Evolutionary conservation across 495 filamentous ascomycete species (phyloP).

Genomic region (Talaromyces trachyspermus): DNA sequence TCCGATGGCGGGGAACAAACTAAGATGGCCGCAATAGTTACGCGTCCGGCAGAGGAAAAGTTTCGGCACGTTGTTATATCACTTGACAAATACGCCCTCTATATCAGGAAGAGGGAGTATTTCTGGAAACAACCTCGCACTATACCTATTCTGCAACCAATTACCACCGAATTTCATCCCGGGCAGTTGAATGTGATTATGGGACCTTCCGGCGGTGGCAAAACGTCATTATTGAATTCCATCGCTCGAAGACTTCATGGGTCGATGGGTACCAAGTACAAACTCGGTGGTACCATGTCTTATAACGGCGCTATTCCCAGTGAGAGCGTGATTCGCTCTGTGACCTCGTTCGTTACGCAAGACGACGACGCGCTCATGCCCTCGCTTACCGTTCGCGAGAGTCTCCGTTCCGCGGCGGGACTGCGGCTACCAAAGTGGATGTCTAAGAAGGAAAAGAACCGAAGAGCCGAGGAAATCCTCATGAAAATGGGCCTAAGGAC

Average conservation of each 20-base stretch:
- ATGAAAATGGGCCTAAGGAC: conserved; percentile 70
- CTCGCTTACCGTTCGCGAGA: conserved; percentile 68
- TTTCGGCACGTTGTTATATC: conserved; percentile 51
- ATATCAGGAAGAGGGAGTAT: conserved; percentile 49
- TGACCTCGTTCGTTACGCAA: conserved; percentile 69
- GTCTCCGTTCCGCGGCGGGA: conserved; percentile 58
- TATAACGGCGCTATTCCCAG: conserved; percentile 63
- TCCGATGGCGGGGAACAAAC: conserved; percentile 48
- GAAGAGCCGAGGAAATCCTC: conserved; percentile 61
- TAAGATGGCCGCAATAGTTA: conserved; percentile 50
- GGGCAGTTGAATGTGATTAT: conserved; percentile 67
- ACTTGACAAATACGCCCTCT: conserved; percentile 52
- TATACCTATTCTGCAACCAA: conserved; percentile 54
- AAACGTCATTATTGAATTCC: conserved; percentile 61
- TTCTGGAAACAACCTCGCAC: conserved; percentile 36
- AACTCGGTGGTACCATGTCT: conserved; percentile 47
- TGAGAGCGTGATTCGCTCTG: conserved; percentile 54
- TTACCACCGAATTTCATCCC: conserved; percentile 54
- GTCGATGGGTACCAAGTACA: conserved; percentile 47
- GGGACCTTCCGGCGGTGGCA: conserved; percentile 70
- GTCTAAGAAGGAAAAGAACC: conserved; percentile 53
- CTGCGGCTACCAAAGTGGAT: conserved; percentile 62
- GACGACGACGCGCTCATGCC: conserved; percentile 68
- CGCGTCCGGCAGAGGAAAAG: conserved; percentile 38
- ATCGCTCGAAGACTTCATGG: conserved; percentile 57